Evolutionary conservation across 2,329 filamentous ascomycete genomes (phyloP), one percentile per base, ranked within the genome.

Genomic region (Sarocladium oryzae): DNA sequence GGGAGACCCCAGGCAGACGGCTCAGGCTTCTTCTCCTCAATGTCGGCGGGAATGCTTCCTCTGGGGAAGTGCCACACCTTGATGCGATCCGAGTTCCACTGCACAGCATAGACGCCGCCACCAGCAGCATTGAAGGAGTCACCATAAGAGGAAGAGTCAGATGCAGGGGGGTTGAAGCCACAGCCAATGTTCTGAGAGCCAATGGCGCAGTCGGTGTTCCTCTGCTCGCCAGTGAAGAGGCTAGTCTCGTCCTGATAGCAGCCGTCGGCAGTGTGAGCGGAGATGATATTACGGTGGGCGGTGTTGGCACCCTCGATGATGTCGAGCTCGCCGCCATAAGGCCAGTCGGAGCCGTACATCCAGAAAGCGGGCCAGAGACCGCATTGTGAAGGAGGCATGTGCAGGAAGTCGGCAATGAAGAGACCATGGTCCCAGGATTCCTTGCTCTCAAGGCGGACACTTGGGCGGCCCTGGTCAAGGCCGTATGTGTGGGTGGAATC

Each of bases 51-150:
- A 36, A 91, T 78, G 8, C 66, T 63, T 26, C 67, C 69, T n/a
- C 85, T 79, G 2, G 82, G 72, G 66, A 90, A 95, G 71, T 88
- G 87, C 82, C 85, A 95, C 55, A 93, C 74, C 52, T 77, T 82
- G 63, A 95, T 86, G 52, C 76, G 78, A 1, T 78, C 67, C 7
- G 30, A 36, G 9, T 72, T 69, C 87, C 88, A 93, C 59, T 85
- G 74, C 57, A 85, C 78, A 5, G 82, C 84, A 57, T 86, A 88
- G 2, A 88, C 76, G 24, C 85, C 85, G n/a, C 85, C 85, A 1
- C 76, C 73, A 32, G 65, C 77, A 9, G 72, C 72, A 62, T 90
- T 89, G 70, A 90, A 89, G 1, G 74, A 72, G 50, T 81, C 75
- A 1, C 85, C 84, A 55, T 82, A 85, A 4, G 73, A 69, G 1